Percentiles rank a stretch among this genome's conserved stretches.
Evolutionary conservation across 73 alveolate genomes (phyloP).

Genomic region (Symbiodinium natans): DNA sequence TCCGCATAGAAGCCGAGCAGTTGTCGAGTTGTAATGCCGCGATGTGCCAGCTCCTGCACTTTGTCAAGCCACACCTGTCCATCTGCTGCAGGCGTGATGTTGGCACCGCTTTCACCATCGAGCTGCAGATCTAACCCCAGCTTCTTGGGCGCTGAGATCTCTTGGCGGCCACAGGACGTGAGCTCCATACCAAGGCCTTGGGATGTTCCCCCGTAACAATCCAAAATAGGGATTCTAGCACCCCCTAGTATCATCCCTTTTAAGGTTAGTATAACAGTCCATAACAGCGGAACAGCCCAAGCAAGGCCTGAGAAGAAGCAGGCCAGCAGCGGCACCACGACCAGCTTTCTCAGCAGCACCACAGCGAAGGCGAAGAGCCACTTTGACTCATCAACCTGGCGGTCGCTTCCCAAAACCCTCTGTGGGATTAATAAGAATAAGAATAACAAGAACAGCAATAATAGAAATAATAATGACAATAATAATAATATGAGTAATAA

Average conservation of each 20-base stretch:
- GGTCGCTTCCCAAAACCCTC: not conserved
- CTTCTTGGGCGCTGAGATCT: not conserved
- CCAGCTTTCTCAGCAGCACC: constrained; percentile 42
- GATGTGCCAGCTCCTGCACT: constrained; percentile 33
- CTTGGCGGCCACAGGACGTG: not conserved
- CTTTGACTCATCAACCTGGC: constrained; percentile 36
- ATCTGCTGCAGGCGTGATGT: not conserved
- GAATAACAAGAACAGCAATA: no score
- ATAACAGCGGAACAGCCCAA: no score
- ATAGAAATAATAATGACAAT: no score
- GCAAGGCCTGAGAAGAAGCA: constrained; percentile 50
- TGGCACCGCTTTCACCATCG: not conserved
- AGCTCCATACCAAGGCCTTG: constrained; percentile 29
- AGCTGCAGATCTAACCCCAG: constrained; percentile 11
- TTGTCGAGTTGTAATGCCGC: constrained; percentile 49
- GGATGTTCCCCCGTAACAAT: no score
- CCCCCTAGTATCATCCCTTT: no score
- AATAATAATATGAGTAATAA: no score
- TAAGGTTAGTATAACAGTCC: no score
- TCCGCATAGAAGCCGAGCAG: constrained; percentile 55
- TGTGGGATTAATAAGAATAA: not conserved
- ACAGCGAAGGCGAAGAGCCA: constrained; percentile 35
- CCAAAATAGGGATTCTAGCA: no score
- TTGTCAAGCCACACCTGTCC: not conserved
- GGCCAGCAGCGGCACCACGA: constrained; percentile 60